phyloP scores from a whole-genome alignment of 2,329 filamentous ascomycete species.

The Chaetomium globosum region DNA sequence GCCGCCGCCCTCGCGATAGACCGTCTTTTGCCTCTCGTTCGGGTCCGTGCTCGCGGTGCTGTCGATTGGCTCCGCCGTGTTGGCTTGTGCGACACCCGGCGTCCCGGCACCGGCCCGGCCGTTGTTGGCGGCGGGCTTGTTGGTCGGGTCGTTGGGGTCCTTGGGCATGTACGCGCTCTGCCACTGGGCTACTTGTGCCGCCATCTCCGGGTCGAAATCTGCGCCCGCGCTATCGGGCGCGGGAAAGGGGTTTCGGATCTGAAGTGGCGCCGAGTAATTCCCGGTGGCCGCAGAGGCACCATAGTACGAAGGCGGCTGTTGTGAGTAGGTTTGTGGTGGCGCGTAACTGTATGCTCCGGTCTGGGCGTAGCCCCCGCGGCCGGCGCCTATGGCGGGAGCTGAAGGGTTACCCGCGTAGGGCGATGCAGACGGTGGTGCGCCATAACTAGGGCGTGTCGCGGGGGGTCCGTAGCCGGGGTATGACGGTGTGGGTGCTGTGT shows the following conservation, averaged over 20 bases:
- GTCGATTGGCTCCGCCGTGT: constrained; percentile 3
- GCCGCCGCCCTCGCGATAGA: constrained; percentile 83
- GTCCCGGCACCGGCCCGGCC: constrained; percentile 36
- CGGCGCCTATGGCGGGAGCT: constrained; percentile 44
- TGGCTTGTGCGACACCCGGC: constrained; percentile 34
- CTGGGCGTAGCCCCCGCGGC: constrained; percentile 33
- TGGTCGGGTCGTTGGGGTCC: constrained; percentile 49
- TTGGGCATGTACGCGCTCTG: constrained; percentile 81
- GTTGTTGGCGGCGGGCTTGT: constrained; percentile 35
- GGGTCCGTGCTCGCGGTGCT: constrained; percentile 36
- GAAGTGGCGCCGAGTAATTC: constrained; percentile 60
- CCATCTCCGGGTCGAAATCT: constrained; percentile 75
- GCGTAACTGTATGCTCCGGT: constrained; percentile 30
- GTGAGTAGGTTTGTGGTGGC: constrained; percentile 25
- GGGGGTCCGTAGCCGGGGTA: constrained; percentile 38
- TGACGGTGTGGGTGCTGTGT: constrained; percentile 31
- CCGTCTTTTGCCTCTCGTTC: constrained; percentile 76
- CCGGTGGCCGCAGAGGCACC: constrained; percentile 41
- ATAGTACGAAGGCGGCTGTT: constrained; percentile 44
- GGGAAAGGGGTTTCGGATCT: constrained; percentile 81
- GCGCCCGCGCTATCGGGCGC: constrained; percentile 53
- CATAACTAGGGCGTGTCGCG: constrained; percentile 48
- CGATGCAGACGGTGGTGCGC: constrained; percentile 41
- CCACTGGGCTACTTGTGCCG: constrained; percentile 92
- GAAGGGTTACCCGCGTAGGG: constrained; percentile 39